A percentile compares a stretch with the other conserved stretches of the same genome.
phyloP scores from a whole-genome alignment of 306 rosid species.

The Hippophae tibetana region DNA sequence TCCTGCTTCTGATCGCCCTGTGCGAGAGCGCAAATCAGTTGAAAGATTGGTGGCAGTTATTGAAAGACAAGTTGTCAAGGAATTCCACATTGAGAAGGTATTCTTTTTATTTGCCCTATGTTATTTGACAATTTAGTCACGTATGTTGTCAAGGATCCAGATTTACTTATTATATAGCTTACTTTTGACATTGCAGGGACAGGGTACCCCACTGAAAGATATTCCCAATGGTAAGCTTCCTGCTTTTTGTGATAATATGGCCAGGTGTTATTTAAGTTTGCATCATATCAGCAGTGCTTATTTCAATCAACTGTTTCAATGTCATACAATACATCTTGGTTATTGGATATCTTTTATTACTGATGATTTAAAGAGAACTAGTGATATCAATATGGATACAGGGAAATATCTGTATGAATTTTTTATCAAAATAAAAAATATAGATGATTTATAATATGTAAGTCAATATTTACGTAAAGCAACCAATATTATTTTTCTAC shows the following conservation, averaged over 20 bases:
- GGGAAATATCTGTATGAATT: too few species aligned
- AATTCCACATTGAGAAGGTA: constrained; percentile 84
- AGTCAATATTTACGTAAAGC: too few species aligned
- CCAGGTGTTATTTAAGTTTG: constrained; percentile 5
- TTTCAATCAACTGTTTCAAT: not conserved
- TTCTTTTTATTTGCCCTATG: constrained; percentile 5
- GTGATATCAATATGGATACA: too few species aligned
- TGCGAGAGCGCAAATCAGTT: constrained; percentile 89
- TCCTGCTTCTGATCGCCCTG: constrained; percentile 75
- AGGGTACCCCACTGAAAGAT: constrained; percentile 80
- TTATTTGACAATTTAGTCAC: constrained; percentile 4
- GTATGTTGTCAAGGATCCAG: constrained; percentile 3
- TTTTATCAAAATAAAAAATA: too few species aligned
- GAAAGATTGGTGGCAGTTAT: constrained; percentile 88
- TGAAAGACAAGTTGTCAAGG: constrained; percentile 63
- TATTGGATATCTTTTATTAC: too few species aligned
- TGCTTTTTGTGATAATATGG: constrained; percentile 5
- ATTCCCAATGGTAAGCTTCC: constrained; percentile 79
- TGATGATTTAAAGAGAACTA: too few species aligned
- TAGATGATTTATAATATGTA: too few species aligned
- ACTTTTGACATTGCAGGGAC: constrained; percentile 59
- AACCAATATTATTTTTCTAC: too few species aligned
- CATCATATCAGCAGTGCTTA: too few species aligned
- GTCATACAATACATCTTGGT: constrained; percentile 1
- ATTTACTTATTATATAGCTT: constrained; percentile 19